Percentiles rank a stretch among this genome's conserved stretches.
Evolutionary conservation across 371 early-diverging fungal species (phyloP).

Genomic region (Sporodiniella umbellata): DNA sequence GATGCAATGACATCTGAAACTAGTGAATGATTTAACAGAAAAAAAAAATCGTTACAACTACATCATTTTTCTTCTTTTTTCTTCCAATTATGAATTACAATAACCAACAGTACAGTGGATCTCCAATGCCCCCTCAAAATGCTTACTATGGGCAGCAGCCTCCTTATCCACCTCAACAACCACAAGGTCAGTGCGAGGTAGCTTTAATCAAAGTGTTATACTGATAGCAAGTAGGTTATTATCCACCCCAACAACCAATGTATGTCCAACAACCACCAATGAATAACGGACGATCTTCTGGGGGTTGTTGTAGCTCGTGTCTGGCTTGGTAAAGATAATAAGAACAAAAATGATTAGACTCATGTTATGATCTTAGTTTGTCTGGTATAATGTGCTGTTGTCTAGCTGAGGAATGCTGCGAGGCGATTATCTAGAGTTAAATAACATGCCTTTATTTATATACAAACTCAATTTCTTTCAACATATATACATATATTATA

Average conservation of each 20-base stretch:
- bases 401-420: conserved; percentile 10
- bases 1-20: not conserved
- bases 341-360: not conserved
- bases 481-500: not conserved
- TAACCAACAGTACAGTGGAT: not conserved
- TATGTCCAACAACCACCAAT: conserved; percentile 2
- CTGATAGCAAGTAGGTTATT: conserved; percentile 6
- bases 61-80: not conserved
- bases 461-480: not conserved
- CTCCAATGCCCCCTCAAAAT: conserved; percentile 2
- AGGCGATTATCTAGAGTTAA: not conserved
- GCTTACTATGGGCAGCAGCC: conserved; percentile 3
- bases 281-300: not conserved
- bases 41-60: not conserved
- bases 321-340: conserved; percentile 3
- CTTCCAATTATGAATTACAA: not conserved
- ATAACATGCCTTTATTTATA: not conserved
- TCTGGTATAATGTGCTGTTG: conserved; percentile 10
- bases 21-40: not conserved
- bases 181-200: not conserved
- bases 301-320: conserved; percentile 2
- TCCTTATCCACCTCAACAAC: not conserved
- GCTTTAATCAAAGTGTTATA: not conserved
- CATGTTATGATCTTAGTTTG: not conserved
- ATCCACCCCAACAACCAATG: conserved; percentile 17